phyloP scores from a whole-genome alignment of 257 asterid genomes.

The Salvia miltiorrhiza region DNA sequence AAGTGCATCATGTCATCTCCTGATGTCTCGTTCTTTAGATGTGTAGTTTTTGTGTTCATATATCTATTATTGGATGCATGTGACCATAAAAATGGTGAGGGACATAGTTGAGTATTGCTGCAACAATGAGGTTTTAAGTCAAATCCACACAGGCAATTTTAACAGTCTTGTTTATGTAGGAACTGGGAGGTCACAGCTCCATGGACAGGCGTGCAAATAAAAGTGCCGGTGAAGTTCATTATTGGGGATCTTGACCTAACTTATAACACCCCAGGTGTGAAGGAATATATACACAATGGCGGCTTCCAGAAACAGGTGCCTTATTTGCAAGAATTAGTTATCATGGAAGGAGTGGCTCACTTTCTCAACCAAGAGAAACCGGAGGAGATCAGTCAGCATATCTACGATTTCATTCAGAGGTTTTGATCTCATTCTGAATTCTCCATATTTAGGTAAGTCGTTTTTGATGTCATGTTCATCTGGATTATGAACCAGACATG shows the following conservation, averaged over 20 bases:
- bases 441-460: background rate
- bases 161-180: constrained; percentile 32
- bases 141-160: background rate
- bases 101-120: background rate
- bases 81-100: background rate
- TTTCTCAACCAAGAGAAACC: constrained; percentile 77
- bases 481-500: background rate
- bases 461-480: background rate
- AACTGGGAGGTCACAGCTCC: constrained; percentile 83
- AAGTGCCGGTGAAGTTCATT: constrained; percentile 82
- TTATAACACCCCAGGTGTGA: constrained; percentile 62
- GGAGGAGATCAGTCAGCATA: constrained; percentile 66
- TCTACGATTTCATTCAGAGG: constrained; percentile 57
- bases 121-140: background rate
- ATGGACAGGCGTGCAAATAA: constrained; percentile 58
- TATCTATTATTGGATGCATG: background rate
- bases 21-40: background rate
- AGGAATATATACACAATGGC: constrained; percentile 66
- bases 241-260: constrained; percentile 78
- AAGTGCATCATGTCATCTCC: no score
- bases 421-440: constrained; percentile 30
- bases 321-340: constrained; percentile 59
- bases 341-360: constrained; percentile 96
- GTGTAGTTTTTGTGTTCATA: background rate
- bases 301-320: constrained; percentile 68